Conservation (phyloP, 306 rosid genomes). For the Quercus ilex region DNA sequence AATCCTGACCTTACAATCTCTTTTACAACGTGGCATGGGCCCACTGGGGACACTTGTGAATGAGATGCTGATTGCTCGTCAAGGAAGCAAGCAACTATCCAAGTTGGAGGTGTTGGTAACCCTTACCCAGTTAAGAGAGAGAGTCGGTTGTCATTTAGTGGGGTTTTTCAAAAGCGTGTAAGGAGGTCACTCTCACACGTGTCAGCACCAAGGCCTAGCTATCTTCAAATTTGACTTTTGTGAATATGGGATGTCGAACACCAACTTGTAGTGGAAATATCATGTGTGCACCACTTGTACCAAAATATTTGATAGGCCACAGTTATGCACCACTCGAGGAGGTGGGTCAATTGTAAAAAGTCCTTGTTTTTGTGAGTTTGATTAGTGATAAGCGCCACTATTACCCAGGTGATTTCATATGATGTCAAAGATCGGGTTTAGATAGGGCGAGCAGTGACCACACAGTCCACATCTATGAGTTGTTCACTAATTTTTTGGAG, state of each 20-base stretch:
- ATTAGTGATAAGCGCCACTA: too few species aligned
- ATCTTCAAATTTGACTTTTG: neutral
- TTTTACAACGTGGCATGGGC: slow-evolving; percentile 2
- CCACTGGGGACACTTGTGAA: slow-evolving; percentile 5
- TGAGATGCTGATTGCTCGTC: slow-evolving; percentile 12
- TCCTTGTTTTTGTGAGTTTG: fast-evolving
- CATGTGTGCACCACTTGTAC: neutral
- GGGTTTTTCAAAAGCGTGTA: neutral
- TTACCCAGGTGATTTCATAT: fast-evolving
- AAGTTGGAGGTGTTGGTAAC: too few species aligned
- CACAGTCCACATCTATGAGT: too few species aligned
- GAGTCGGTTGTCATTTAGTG: slow-evolving; percentile 18
- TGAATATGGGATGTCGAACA: neutral
- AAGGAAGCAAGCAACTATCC: neutral
- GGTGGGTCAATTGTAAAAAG: too few species aligned
- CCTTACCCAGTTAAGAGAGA: too few species aligned
- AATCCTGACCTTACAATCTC: neutral
- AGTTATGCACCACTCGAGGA: too few species aligned
- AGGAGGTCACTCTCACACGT: neutral
- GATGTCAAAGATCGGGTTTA: too few species aligned
- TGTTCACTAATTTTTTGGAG: too few species aligned
- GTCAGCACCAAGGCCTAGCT: neutral
- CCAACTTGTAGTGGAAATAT: neutral
- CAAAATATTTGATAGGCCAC: neutral
- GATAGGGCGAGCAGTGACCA: too few species aligned